Base-by-base conservation (phyloP, 345 rosid species). In the Populus tremula region DNA sequence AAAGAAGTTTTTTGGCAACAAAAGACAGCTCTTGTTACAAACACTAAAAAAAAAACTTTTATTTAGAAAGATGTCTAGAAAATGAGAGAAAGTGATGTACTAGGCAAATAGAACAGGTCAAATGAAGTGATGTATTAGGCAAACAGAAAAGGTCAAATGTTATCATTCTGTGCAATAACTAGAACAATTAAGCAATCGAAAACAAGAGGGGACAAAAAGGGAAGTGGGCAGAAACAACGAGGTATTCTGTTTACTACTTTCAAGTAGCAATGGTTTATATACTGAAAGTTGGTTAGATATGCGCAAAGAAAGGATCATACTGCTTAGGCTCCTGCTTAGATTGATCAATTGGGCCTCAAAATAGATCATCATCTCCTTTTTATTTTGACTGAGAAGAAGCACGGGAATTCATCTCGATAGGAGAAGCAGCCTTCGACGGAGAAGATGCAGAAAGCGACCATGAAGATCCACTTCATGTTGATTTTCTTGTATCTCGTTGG, bases 341-440 rank as follows among this genome's bases (percentile, higher is more conserved):
- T 67, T 90, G 96, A 79, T 91, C 97, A 77, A 85, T 27, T 17
- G 99, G 97, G 53, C 99, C 99, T 97, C 98, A 96, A 82, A 96
- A 96, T 49, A 96, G 88, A 81, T 96, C 97, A 73, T 92, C 99
- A 69, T 96, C 97, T 72, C 80, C 97, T 80, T 85, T 89, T 71
- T 83, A 53, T 79, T 90, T 96, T 59, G 88, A 85, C 76, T 88
- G 92, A 70, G 86, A 75, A 80, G 91, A 78, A 78, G 91, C 49
- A 45, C 79, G 27, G 27, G 27, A 27, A 27, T 27, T 27, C 27
- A 27, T 27, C 27, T 27, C 27, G 27, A 27, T 27, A 27, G 88
- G 87, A 84, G 97, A 79, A 76, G 87, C 87, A 72, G 81, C 87
- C 88, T 91, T 92, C 0, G 87, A 82, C 3, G 92, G 88, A 78